These are phyloP conservation scores for Vaccinium macrocarpon DNA, from an alignment of 148 eudicot species.

Conservation along the genomic window DNA sequence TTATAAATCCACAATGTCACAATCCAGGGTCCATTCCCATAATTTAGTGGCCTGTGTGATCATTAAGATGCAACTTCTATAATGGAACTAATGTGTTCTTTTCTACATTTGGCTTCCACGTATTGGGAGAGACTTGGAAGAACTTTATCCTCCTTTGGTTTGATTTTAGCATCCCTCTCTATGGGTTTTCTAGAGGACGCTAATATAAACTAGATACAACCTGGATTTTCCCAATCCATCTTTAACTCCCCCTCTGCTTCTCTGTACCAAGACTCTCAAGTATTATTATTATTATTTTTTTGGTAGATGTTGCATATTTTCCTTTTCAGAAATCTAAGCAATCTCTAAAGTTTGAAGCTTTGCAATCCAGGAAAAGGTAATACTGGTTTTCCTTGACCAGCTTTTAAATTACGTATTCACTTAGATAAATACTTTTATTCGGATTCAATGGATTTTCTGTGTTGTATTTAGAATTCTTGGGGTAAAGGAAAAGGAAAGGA, in stretches of 20 bases:
- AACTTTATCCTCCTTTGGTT: not conserved
- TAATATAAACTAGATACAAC: not conserved
- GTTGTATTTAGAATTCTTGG: not conserved
- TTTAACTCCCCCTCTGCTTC: too few relatives aligned
- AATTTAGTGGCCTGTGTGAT: not conserved
- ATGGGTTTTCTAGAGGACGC: not conserved
- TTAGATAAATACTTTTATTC: not conserved
- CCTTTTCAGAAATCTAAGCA: not conserved
- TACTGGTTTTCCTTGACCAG: not conserved
- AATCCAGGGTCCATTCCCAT: slow-evolving; percentile 5
- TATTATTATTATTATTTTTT: not conserved
- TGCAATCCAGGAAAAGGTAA: slow-evolving; percentile 18
- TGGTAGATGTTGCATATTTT: not conserved
- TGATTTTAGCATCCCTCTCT: not conserved
- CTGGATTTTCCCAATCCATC: not conserved
- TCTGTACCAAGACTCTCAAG: not conserved
- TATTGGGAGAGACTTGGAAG: not conserved
- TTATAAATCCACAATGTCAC: slow-evolving; percentile 5
- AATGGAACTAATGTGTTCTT: not conserved
- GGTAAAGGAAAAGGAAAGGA: not conserved
- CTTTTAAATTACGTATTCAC: not conserved
- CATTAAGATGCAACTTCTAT: not conserved
- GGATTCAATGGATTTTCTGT: not conserved
- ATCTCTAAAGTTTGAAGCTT: slow-evolving; percentile 8
- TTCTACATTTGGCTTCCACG: slow-evolving; percentile 1